Evolutionary conservation across 345 rosid species (phyloP).

Genomic region (Moricandia moricandioides): DNA sequence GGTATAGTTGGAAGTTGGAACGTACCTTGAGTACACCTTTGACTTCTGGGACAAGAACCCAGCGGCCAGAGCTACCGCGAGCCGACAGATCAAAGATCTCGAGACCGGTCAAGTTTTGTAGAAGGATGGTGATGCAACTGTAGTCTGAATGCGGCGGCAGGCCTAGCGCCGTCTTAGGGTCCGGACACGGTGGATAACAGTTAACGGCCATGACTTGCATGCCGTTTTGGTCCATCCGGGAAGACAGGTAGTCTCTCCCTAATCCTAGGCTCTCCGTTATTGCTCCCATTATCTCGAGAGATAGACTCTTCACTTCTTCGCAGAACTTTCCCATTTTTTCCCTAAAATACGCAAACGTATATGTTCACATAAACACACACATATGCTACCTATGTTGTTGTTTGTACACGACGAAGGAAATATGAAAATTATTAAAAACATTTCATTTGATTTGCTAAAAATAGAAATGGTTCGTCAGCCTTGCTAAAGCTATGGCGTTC

Average conservation of each 20-base stretch:
- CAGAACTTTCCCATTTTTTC: conserved; percentile 56
- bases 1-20: background rate
- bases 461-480: too few species aligned
- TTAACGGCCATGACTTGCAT: conserved; percentile 59
- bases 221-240: conserved; percentile 44
- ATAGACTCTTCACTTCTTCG: conserved; percentile 40
- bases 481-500: too few species aligned
- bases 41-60: conserved; percentile 46
- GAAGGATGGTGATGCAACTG: conserved; percentile 53
- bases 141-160: conserved; percentile 68
- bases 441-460: too few species aligned
- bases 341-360: conserved; percentile 23
- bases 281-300: conserved; percentile 45
- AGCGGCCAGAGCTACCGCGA: conserved; percentile 26
- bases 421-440: too few species aligned
- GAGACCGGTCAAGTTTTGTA: conserved; percentile 55
- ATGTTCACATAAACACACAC: too few species aligned
- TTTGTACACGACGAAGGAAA: too few species aligned
- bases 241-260: conserved; percentile 40
- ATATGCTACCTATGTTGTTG: too few species aligned
- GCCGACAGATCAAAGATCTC: conserved; percentile 44
- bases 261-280: conserved; percentile 55
- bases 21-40: conserved; percentile 51
- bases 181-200: conserved; percentile 62
- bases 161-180: conserved; percentile 47